Percentiles rank a stretch among this genome's conserved stretches.
phyloP scores from a whole-genome alignment of 208 protist genomes.

The Leishmania guyanensis region DNA sequence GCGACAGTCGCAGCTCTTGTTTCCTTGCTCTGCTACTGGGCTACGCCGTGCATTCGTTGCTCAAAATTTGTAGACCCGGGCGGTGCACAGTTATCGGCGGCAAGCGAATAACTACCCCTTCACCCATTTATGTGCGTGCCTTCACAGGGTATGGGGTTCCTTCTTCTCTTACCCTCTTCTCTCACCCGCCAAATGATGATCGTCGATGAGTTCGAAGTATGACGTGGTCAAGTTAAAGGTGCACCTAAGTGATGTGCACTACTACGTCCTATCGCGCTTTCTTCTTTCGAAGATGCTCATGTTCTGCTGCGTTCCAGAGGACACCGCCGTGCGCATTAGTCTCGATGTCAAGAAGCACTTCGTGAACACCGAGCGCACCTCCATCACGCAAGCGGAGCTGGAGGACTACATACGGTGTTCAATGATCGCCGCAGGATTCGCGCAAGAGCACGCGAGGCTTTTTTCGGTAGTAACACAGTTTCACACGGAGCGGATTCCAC shows the following conservation, averaged over 20 bases:
- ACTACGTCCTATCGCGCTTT: conserved; percentile 73
- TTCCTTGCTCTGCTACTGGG: background rate
- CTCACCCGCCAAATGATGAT: background rate
- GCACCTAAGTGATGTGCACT: conserved; percentile 45
- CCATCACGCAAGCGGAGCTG: conserved; percentile 53
- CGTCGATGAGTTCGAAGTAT: conserved; percentile 67
- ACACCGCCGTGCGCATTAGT: conserved; percentile 49
- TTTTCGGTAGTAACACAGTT: conserved; percentile 55
- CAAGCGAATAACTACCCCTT: background rate
- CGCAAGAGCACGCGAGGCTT: conserved; percentile 28
- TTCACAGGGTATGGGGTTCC: background rate
- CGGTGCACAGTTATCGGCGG: background rate
- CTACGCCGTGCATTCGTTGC: background rate
- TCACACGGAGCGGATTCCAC: conserved; percentile 46
- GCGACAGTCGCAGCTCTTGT: background rate
- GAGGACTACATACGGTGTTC: conserved; percentile 27
- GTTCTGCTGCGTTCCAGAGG: conserved; percentile 54
- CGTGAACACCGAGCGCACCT: conserved; percentile 39
- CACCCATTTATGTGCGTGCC: background rate
- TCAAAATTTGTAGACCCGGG: background rate
- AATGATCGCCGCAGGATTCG: conserved; percentile 42
- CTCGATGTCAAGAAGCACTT: conserved; percentile 63
- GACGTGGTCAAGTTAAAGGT: conserved; percentile 70
- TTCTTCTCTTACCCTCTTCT: background rate
- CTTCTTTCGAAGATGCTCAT: conserved; percentile 67